These are phyloP conservation scores for Eucalyptus microcorys DNA, from an alignment of 345 rosid species.

Conservation along the genomic window DNA sequence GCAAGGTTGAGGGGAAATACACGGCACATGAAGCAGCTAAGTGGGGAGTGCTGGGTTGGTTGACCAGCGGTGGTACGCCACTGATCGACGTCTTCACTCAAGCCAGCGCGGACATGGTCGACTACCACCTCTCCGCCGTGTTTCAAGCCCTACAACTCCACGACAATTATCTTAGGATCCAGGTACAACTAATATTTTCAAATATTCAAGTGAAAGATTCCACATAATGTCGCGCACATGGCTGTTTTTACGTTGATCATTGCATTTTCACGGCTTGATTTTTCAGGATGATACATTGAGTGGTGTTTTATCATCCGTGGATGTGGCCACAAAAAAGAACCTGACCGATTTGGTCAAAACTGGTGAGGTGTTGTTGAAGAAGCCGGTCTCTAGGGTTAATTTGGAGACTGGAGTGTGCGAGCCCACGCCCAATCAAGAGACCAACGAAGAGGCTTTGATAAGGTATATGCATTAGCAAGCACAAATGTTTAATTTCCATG, in stretches of 20 bases:
- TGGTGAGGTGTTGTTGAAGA: no score
- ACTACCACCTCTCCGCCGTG: constrained; percentile 30
- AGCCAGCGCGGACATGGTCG: constrained; percentile 61
- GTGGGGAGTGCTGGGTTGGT: constrained; percentile 72
- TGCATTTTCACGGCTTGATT: no score
- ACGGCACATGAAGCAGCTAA: constrained; percentile 24
- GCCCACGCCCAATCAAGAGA: constrained; percentile 4
- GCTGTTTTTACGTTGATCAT: not conserved
- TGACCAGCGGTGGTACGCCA: constrained; percentile 29
- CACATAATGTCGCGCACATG: not conserved
- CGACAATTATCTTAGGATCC: constrained; percentile 32
- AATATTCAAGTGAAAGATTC: not conserved
- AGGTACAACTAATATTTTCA: constrained; percentile 1
- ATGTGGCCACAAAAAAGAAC: no score
- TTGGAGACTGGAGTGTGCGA: no score
- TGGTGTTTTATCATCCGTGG: no score
- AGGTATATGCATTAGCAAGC: not conserved
- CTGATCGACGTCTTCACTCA: constrained; percentile 40
- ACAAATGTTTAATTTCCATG: not conserved
- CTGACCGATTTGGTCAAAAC: no score
- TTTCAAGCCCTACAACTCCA: constrained; percentile 37
- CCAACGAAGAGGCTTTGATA: constrained; percentile 41
- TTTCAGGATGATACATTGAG: no score
- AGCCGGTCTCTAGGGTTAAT: no score
- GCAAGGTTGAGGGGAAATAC: constrained; percentile 17